These are phyloP conservation scores for Aspergillus sp. DNA, from an alignment of 2,329 filamentous ascomycete genomes.

Conservation along the genomic window DNA sequence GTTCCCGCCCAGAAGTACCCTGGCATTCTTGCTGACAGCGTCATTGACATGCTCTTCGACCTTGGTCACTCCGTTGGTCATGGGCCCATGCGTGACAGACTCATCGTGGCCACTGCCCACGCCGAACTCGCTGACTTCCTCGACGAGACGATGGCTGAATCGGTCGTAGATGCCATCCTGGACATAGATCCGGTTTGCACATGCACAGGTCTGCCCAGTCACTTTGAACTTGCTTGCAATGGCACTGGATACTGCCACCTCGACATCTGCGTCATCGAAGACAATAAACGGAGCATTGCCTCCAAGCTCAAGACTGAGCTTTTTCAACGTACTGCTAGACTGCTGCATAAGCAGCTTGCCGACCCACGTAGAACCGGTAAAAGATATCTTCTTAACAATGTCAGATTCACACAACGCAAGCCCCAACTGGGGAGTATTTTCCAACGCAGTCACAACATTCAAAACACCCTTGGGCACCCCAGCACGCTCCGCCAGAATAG, in stretches of 20 bases:
- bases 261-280: slow-evolving; percentile 78
- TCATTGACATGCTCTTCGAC: slow-evolving; percentile 72
- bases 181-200: slow-evolving; percentile 54
- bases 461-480: slow-evolving; percentile 83
- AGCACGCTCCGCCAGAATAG: slow-evolving; percentile 75
- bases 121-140: slow-evolving; percentile 40
- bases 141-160: slow-evolving; percentile 49
- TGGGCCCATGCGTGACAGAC: slow-evolving; percentile 38
- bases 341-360: slow-evolving; percentile 81
- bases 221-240: slow-evolving; percentile 83
- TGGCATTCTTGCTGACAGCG: slow-evolving; percentile 68
- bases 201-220: slow-evolving; percentile 90
- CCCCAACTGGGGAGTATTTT: slow-evolving; percentile 74
- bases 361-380: slow-evolving; percentile 68
- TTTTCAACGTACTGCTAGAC: slow-evolving; percentile 73
- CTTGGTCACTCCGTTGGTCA: slow-evolving; percentile 71
- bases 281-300: slow-evolving; percentile 94
- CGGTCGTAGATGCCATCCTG: slow-evolving; percentile 44
- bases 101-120: slow-evolving; percentile 35
- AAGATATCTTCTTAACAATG: slow-evolving; percentile 82
- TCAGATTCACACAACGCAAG: slow-evolving; percentile 27
- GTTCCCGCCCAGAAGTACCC: slow-evolving; percentile 68
- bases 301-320: slow-evolving; percentile 78
- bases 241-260: slow-evolving; percentile 72
- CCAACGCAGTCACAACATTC: slow-evolving; percentile 72